Base-by-base conservation (phyloP, 2,329 filamentous ascomycete genomes). In the Fusarium lyarnte region DNA sequence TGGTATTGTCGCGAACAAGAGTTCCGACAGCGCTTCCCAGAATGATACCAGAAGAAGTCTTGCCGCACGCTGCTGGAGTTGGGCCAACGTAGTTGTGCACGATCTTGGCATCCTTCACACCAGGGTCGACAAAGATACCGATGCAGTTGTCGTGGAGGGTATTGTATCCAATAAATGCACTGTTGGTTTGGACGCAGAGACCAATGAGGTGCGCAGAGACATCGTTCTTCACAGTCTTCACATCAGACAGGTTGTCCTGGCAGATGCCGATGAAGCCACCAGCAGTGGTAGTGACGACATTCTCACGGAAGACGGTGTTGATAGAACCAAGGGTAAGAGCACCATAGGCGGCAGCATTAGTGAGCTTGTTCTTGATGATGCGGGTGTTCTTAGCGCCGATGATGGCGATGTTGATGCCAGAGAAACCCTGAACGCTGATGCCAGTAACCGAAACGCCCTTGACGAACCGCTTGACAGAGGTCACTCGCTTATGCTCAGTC, bases 391-490 rank as follows among this genome's bases (percentile, higher is more conserved):
- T 62, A 14, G 76, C 80, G 5, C 80, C 82, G 2, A 82, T 45
- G 13, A 82, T 69, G n/a, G 79, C 80, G 29, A 83, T 80, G 58
- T 81, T 82, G 57, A 82, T 68, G 16, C 80, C 82, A 0, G 72
- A 72, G 61, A 82, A 83, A 7, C 74, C 75, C 19, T 61, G 42
- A 23, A 83, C 77, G 1, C 70, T 59, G 61, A 83, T 82, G 7
- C 81, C 82, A 17, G 71, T 76, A 27, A 83, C 74, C 4, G 71
- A 72, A 1, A 82, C 81, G 10, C 77, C 76, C 38, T 79, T 74
- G 42, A 83, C 78, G 1, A 23, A 54, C 11, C 33, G 66, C 12
- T 65, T 62, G 5, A 80, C 80, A 2, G 76, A 77, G 0, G 41
- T 27, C 11, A 83, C 74, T 29, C 72, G 77, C 16, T 72, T 73